Evolutionary conservation across 352 stramenopile species (phyloP), one percentile per base, ranked within the genome.

Genomic region (Globisporangium carolinianum): DNA sequence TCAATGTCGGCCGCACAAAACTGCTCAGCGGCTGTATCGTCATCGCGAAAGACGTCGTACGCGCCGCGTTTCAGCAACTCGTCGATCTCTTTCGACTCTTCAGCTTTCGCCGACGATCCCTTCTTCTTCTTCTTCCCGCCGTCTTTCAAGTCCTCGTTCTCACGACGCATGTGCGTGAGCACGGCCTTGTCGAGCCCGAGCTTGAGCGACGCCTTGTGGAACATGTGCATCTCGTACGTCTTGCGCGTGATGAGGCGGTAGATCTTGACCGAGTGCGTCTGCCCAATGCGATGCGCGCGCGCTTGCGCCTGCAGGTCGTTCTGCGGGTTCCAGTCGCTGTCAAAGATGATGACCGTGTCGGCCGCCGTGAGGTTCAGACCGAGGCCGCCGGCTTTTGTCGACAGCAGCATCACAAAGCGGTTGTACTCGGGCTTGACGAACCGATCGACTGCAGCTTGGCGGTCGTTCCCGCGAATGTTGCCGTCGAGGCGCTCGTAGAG

Each of bases 1-100:
- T 99, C 97, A 67, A 99, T 99, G 60, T 99, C 95, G 32, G 98
- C 91, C 11, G 91, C 87, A 62, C 96, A 98, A 69, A 99, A 99
- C 62, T 98, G 87, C 72, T 98, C 96, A 1, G 72, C 87, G 9
- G 91, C 94, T 4, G 68, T 90, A 53, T 95, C 85, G 45, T 97
- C 88, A 56, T 96, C 88, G n/a, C 84, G 84, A 61, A 97, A 96
- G 0, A 97, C 86, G 52, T 96, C 89, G 56, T 97, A 96, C 1
- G 90, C 87, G 35, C 90, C 90, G 58, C 91, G 89, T 55, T 96
- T 96, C 10, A 97, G 68, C 24, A 97, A 55, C 55, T 96, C 87
- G 55, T 97, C 87, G 14, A 97, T 95, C 60, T 97, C 89, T 62
- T 96, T 93, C 0, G 83, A 85, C 58, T 94, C 83, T 61, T 95